These are phyloP conservation scores for Fusarium tjaetaba DNA, from an alignment of 2,329 filamentous ascomycete species.

Conservation along the genomic window DNA sequence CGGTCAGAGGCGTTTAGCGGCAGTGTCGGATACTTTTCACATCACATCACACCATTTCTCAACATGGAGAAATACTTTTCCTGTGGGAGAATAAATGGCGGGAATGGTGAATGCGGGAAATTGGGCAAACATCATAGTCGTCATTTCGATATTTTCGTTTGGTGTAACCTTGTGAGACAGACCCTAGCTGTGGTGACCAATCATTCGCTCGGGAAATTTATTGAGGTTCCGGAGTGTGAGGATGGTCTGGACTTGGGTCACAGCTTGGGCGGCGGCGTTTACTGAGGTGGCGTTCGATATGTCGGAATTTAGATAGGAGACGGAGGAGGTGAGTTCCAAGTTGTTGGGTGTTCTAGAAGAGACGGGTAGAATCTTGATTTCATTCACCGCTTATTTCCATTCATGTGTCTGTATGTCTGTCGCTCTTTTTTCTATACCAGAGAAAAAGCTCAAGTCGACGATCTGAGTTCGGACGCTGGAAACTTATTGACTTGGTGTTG, in stretches of 20 bases:
- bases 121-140: background rate
- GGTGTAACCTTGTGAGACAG: background rate
- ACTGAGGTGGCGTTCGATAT: background rate
- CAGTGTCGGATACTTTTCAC: background rate
- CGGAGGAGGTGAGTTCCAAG: background rate
- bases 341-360: background rate
- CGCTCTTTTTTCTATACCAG: no score
- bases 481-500: background rate
- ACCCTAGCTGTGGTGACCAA: background rate
- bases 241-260: background rate
- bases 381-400: background rate
- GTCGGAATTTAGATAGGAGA: background rate
- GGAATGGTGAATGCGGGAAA: background rate
- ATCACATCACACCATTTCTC: background rate
- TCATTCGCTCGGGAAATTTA: background rate
- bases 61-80: no score
- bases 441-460: background rate
- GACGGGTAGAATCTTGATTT: fast-evolving
- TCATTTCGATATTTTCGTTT: background rate
- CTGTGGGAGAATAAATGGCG: background rate
- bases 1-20: background rate
- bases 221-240: background rate
- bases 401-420: background rate
- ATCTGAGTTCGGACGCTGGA: background rate
- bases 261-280: background rate